Percentiles rank a stretch among this genome's conserved stretches.
Conservation (phyloP, 257 asterid genomes). For the Solanum verrucosum region DNA sequence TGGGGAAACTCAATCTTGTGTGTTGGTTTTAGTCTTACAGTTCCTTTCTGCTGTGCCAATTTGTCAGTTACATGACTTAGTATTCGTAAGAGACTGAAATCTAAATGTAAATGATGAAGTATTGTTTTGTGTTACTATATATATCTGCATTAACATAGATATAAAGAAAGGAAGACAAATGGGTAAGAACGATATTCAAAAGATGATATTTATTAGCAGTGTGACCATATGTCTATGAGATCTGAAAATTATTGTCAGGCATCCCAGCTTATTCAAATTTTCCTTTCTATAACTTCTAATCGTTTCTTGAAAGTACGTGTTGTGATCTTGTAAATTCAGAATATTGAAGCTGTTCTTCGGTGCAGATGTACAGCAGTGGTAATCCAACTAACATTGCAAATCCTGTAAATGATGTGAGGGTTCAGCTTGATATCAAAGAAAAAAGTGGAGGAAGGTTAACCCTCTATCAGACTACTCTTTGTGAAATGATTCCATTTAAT, state of each 20-base stretch:
- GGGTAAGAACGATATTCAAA: neutral
- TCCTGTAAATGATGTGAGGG: constrained; percentile 86
- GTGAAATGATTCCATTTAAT: constrained; percentile 70
- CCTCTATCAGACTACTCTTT: constrained; percentile 80
- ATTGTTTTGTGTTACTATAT: neutral
- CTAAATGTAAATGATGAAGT: neutral
- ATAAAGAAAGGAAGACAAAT: neutral
- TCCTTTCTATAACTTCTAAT: neutral
- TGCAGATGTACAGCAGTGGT: constrained; percentile 97
- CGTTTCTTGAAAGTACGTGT: neutral
- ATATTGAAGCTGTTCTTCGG: constrained; percentile 5
- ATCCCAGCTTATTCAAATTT: neutral
- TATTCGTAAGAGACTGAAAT: neutral
- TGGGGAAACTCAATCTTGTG: neutral
- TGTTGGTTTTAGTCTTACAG: neutral
- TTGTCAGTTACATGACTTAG: neutral
- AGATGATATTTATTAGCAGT: neutral
- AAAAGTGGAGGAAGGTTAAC: constrained; percentile 75
- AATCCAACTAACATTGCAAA: constrained; percentile 96
- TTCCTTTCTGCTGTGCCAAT: neutral
- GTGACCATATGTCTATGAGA: neutral
- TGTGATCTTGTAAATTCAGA: neutral
- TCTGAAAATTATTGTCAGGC: neutral
- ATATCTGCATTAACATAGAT: neutral
- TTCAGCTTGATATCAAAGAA: constrained; percentile 69